Conservation (phyloP, 1,284 basidiomycete genomes). For the Malassezia japonica region DNA sequence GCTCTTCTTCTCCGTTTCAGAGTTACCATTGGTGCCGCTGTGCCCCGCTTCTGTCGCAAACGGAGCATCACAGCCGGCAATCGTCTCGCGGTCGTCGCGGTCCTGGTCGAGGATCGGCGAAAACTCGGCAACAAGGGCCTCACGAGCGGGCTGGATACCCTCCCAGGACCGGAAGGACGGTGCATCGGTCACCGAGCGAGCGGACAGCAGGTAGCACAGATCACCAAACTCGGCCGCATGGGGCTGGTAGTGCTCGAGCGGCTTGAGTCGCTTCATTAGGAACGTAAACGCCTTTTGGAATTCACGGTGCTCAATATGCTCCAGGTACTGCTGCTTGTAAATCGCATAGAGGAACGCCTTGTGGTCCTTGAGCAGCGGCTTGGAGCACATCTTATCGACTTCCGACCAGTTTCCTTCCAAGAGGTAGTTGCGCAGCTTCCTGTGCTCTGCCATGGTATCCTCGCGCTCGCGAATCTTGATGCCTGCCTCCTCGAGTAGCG, state of each 20-base stretch:
- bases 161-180: conserved; percentile 52
- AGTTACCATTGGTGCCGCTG: neutral
- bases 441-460: conserved; percentile 44
- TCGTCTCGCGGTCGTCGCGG: conserved; percentile 23
- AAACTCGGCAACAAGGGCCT: conserved; percentile 49
- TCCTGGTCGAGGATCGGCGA: conserved; percentile 38
- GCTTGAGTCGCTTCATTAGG: conserved; percentile 52
- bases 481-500: conserved; percentile 50
- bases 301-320: conserved; percentile 52
- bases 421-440: conserved; percentile 50
- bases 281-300: conserved; percentile 52
- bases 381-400: conserved; percentile 48
- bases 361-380: conserved; percentile 50
- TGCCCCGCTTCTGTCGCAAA: too few relatives aligned
- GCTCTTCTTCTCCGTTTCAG: neutral
- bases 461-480: conserved; percentile 37
- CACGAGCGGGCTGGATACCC: conserved; percentile 49
- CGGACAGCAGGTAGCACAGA: conserved; percentile 51
- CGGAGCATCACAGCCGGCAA: neutral
- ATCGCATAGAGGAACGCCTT: conserved; percentile 51
- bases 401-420: conserved; percentile 52
- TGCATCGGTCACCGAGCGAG: conserved; percentile 51
- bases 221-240: conserved; percentile 52
- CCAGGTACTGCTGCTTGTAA: conserved; percentile 50
- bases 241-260: conserved; percentile 53